Conservation (phyloP, 345 rosid species). For the Pistacia atlantica region DNA sequence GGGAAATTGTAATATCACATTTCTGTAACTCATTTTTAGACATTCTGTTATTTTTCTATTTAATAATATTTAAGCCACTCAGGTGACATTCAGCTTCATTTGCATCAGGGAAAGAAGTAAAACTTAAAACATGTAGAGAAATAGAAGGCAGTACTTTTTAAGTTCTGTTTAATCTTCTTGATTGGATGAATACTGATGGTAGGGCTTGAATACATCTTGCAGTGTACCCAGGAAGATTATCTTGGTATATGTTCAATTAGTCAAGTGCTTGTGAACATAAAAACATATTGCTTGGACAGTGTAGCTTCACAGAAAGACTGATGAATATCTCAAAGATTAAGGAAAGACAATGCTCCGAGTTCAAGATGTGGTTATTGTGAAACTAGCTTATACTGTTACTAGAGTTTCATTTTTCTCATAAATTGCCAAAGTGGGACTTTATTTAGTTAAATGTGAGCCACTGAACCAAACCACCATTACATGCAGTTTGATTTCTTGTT, state of each 20-base stretch:
- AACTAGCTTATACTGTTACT: background rate
- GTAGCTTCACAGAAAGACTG: background rate
- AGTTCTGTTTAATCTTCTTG: background rate
- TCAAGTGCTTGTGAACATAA: background rate
- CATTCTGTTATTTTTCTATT: background rate
- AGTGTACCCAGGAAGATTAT: background rate
- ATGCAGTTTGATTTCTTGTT: conserved; percentile 12
- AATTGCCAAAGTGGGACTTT: background rate
- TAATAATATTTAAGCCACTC: background rate
- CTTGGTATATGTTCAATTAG: background rate
- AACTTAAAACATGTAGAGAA: background rate
- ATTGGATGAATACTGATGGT: background rate
- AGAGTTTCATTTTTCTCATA: background rate
- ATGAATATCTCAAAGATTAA: background rate
- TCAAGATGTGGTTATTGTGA: background rate
- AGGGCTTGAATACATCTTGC: background rate
- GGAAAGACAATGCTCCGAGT: background rate
- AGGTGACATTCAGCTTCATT: background rate
- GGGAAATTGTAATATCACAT: background rate
- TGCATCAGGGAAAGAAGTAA: background rate
- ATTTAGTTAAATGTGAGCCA: background rate
- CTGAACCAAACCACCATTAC: background rate
- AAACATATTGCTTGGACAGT: conserved; percentile 8
- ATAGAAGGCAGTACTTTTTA: background rate
- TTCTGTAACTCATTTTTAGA: background rate